These are phyloP conservation scores for Ambrosia hybrid DNA, from an alignment of 140 eudicot species.

Conservation along the genomic window DNA sequence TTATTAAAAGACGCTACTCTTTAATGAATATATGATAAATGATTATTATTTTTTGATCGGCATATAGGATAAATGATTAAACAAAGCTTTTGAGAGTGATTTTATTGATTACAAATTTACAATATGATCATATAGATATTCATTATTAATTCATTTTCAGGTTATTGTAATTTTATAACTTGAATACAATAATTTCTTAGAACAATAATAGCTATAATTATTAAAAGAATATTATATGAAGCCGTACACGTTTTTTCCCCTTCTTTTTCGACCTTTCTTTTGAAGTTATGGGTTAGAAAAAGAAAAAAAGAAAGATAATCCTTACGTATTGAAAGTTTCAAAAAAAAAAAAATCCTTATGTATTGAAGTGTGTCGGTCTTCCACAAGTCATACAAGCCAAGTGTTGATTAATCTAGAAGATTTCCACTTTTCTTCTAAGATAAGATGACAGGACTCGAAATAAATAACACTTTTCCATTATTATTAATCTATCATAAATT, in stretches of 20 bases:
- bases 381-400: slow-evolving; percentile 22
- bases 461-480: background rate
- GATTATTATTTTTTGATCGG: no score
- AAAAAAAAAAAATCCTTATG: no score
- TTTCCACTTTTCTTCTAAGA: slow-evolving; percentile 14
- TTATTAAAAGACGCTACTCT: no score
- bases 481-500: no score
- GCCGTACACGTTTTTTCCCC: background rate
- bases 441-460: slow-evolving; percentile 1
- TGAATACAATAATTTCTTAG: no score
- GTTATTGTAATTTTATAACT: no score
- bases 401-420: slow-evolving; percentile 32
- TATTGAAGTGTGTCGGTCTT: slow-evolving; percentile 10
- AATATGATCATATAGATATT: no score
- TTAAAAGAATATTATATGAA: no score
- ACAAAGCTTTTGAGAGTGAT: background rate
- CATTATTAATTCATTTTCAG: no score
- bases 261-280: background rate
- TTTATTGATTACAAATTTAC: background rate
- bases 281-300: background rate
- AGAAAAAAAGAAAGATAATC: background rate
- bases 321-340: background rate
- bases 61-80: no score
- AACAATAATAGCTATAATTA: background rate
- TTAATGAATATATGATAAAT: no score